Evolutionary conservation across 768 basidiomycete genomes (phyloP).

Genomic region (Calocybe indica): DNA sequence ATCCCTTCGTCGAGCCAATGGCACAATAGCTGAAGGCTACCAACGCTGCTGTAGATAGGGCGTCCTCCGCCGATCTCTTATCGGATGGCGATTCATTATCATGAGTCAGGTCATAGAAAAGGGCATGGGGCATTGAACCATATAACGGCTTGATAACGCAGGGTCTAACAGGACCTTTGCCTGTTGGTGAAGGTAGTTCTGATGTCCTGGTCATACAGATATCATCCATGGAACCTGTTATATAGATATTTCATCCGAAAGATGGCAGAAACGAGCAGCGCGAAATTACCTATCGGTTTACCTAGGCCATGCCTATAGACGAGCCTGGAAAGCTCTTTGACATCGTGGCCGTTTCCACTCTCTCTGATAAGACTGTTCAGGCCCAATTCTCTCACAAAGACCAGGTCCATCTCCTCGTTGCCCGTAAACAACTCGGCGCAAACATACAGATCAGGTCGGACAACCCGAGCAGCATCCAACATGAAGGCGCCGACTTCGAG

Average conservation of each 20-base stretch:
- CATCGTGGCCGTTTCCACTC: constrained; percentile 85
- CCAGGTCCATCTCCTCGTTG: constrained; percentile 85
- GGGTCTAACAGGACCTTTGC: constrained; percentile 70
- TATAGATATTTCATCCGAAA: neutral
- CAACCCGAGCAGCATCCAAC: constrained; percentile 84
- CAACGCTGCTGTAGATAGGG: constrained; percentile 90
- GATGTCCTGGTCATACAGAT: constrained; percentile 75
- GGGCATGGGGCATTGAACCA: constrained; percentile 86
- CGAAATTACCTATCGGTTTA: constrained; percentile 77
- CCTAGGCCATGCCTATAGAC: constrained; percentile 88
- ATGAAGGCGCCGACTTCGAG: constrained; percentile 93
- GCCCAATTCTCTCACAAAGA: constrained; percentile 89
- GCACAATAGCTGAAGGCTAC: constrained; percentile 86
- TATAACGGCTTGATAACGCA: constrained; percentile 75
- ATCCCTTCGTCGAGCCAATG: constrained; percentile 92
- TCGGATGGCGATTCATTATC: constrained; percentile 92
- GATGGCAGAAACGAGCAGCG: neutral
- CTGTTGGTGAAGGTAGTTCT: constrained; percentile 76
- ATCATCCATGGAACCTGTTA: constrained; percentile 86
- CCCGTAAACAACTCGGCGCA: constrained; percentile 98
- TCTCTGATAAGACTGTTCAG: constrained; percentile 93
- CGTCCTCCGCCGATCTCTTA: constrained; percentile 92
- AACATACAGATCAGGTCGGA: constrained; percentile 91
- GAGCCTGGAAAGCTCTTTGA: constrained; percentile 86
- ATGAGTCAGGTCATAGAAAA: constrained; percentile 94